Evolutionary conservation across 495 filamentous ascomycete species (phyloP).

Genomic region (Parachaetomium inaequale): DNA sequence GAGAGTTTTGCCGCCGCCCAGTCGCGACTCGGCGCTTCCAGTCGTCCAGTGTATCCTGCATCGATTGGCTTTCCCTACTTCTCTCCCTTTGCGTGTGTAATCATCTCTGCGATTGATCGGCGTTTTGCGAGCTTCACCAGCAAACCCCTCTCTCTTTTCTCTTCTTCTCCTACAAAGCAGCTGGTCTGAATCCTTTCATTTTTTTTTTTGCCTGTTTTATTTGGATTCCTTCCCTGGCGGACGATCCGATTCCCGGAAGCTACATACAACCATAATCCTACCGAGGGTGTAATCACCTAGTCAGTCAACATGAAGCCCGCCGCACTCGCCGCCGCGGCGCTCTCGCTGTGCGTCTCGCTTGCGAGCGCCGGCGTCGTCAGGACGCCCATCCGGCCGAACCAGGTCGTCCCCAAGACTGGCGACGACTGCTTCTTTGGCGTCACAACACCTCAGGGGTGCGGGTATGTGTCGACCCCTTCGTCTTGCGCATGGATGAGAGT

Average conservation of each 20-base stretch:
- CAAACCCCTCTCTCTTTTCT: not conserved
- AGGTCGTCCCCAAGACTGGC: conserved; percentile 39
- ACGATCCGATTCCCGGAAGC: not conserved
- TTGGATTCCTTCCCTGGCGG: not conserved
- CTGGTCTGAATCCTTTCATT: conserved; percentile 25
- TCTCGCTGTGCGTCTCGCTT: conserved; percentile 42
- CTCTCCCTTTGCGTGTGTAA: not conserved
- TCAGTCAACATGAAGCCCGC: conserved; percentile 38
- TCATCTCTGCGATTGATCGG: not conserved
- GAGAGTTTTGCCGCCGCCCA: conserved; percentile 2
- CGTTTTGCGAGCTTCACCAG: not conserved
- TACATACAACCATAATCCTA: not conserved
- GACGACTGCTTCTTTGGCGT: conserved; percentile 51
- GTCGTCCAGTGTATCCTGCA: not conserved
- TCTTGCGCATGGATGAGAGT: not conserved
- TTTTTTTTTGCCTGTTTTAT: not conserved
- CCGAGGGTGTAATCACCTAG: not conserved
- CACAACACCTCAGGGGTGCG: conserved; percentile 48
- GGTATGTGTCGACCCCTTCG: conserved; percentile 31
- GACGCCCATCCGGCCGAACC: conserved; percentile 42
- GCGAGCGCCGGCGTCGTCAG: conserved; percentile 46
- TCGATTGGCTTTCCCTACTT: conserved; percentile 1
- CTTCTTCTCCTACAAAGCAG: conserved; percentile 10
- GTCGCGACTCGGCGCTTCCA: conserved; percentile 3
- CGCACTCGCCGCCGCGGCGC: conserved; percentile 32